Conservation (phyloP, 805 yeast genomes). For the Tetrapisispora phaffii region DNA sequence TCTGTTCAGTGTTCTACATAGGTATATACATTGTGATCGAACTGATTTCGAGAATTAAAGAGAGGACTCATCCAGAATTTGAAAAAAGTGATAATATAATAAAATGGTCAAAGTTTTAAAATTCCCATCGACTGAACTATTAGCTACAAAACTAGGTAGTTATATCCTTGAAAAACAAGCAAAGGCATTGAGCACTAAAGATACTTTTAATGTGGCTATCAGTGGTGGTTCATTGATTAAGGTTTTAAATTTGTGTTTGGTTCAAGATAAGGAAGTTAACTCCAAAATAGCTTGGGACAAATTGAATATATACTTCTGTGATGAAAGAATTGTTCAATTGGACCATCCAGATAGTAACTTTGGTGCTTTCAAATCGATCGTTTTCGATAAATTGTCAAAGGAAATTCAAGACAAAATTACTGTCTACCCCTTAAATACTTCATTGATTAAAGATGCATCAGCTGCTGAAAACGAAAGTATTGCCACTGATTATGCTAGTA, state of each 20-base stretch:
- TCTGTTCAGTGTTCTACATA: background rate
- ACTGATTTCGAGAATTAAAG: too few species aligned
- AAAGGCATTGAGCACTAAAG: conserved; percentile 36
- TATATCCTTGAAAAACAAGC: conserved; percentile 55
- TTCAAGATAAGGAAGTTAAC: conserved; percentile 42
- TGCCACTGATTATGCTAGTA: conserved; percentile 52
- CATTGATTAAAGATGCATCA: conserved; percentile 46
- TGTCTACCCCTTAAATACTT: conserved; percentile 56
- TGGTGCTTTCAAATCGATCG: conserved; percentile 61
- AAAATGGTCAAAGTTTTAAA: conserved; percentile 31
- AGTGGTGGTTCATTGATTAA: conserved; percentile 88
- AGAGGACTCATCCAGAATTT: too few species aligned
- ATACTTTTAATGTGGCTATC: conserved; percentile 63
- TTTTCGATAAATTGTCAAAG: conserved; percentile 43
- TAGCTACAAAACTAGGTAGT: conserved; percentile 58
- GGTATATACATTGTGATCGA: too few species aligned
- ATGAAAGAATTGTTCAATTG: conserved; percentile 82
- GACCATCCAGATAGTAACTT: conserved; percentile 78
- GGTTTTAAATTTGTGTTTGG: conserved; percentile 52
- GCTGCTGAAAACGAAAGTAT: conserved; percentile 42
- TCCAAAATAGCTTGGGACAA: conserved; percentile 49
- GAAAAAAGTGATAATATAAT: background rate
- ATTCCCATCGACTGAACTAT: conserved; percentile 42
- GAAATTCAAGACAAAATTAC: conserved; percentile 32
- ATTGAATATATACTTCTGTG: conserved; percentile 81